Conservation (phyloP, 352 stramenopile species). For the Phytophthora tubulina region DNA sequence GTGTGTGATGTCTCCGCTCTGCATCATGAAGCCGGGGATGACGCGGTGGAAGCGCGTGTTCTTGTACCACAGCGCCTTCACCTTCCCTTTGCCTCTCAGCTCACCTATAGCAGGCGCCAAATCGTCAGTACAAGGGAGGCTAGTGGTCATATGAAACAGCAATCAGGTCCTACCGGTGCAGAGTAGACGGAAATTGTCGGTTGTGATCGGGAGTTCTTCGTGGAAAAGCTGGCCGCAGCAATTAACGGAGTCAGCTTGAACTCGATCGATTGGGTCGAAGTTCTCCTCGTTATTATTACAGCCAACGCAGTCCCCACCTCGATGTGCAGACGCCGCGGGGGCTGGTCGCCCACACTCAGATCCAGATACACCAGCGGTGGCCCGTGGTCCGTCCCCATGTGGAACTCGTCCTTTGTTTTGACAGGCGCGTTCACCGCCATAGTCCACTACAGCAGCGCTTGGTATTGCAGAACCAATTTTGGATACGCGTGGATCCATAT, state of each 20-base stretch:
- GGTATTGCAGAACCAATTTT: too few relatives aligned
- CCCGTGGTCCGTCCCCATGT: slow-evolving; percentile 40
- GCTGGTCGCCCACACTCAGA: slow-evolving; percentile 59
- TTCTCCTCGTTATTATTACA: too few relatives aligned
- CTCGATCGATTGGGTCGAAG: background rate
- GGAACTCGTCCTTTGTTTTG: slow-evolving; percentile 63
- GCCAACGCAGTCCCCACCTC: slow-evolving; percentile 44
- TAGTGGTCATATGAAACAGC: background rate
- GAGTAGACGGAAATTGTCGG: slow-evolving; percentile 77
- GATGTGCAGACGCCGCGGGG: slow-evolving; percentile 68
- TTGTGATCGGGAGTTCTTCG: slow-evolving; percentile 72
- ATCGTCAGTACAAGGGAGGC: slow-evolving; percentile 16
- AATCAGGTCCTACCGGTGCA: slow-evolving; percentile 55
- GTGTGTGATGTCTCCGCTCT: slow-evolving; percentile 94
- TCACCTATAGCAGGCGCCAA: slow-evolving; percentile 40
- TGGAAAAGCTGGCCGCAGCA: slow-evolving; percentile 64
- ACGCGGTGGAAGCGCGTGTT: slow-evolving; percentile 95
- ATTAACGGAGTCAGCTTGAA: background rate
- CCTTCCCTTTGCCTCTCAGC: slow-evolving; percentile 58
- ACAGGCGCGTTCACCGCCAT: slow-evolving; percentile 62
- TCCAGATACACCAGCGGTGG: slow-evolving; percentile 75
- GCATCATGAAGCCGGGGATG: slow-evolving; percentile 97
- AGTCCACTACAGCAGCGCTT: background rate
- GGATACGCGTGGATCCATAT: background rate
- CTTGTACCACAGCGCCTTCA: slow-evolving; percentile 95